A percentile compares a stretch with the other conserved stretches of the same genome.
phyloP scores from a whole-genome alignment of 768 basidiomycete genomes.

The Hygrocybe punicea region DNA sequence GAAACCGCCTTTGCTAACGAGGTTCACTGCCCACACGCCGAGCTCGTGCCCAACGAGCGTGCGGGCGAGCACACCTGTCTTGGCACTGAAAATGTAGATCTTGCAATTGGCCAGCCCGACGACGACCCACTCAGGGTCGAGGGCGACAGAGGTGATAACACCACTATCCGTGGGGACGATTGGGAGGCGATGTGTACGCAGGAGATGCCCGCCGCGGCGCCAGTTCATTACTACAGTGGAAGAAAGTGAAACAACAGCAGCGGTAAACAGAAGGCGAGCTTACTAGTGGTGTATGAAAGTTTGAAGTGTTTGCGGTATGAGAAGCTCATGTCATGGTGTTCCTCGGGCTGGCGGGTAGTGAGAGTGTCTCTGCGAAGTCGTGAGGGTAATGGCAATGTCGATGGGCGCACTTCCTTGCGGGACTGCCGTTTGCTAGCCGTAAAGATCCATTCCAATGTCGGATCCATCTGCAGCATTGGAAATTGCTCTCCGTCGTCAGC shows the following conservation, averaged over 20 bases:
- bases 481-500: constrained; percentile 34
- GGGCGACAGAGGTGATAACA: constrained; percentile 82
- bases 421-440: constrained; percentile 25
- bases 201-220: constrained; percentile 67
- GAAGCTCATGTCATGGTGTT: constrained; percentile 26
- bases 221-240: constrained; percentile 65
- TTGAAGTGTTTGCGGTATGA: constrained; percentile 74
- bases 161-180: constrained; percentile 46
- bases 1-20: constrained; percentile 66
- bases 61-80: constrained; percentile 68
- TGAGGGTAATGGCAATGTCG: not conserved
- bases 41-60: constrained; percentile 80
- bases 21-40: constrained; percentile 90
- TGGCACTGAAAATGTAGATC: constrained; percentile 81
- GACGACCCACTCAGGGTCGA: constrained; percentile 81
- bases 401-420: constrained; percentile 1
- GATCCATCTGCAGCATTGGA: constrained; percentile 38
- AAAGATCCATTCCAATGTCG: constrained; percentile 37
- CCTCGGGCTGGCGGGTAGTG: not conserved
- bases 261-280: constrained; percentile 21
- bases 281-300: constrained; percentile 67
- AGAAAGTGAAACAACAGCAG: constrained; percentile 2
- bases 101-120: constrained; percentile 83
- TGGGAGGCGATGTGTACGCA: constrained; percentile 60
- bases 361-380: not conserved